These are phyloP conservation scores for Parastagonospora avenae DNA, from an alignment of 2,329 filamentous ascomycete species.

Conservation along the genomic window DNA sequence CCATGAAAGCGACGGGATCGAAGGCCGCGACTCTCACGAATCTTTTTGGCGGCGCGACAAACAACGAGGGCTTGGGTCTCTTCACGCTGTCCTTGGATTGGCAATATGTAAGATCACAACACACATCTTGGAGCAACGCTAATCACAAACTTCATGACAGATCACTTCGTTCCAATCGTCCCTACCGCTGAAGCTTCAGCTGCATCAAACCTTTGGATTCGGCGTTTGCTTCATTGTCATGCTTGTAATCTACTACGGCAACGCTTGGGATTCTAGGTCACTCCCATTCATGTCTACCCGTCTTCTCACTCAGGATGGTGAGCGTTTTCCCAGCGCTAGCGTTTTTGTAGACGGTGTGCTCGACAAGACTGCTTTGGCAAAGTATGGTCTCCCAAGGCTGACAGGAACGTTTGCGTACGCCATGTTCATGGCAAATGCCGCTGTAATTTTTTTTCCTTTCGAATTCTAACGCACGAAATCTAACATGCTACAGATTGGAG, in stretches of 20 bases:
- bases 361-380: conserved; percentile 14
- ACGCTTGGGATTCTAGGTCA: conserved; percentile 16
- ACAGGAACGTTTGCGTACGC: conserved; percentile 18
- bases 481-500: conserved; percentile 12
- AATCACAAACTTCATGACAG: not conserved
- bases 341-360: conserved; percentile 17
- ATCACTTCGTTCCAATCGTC: conserved; percentile 21
- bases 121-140: not conserved
- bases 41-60: conserved; percentile 17
- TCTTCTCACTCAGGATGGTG: conserved; percentile 12
- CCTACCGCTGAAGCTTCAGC: conserved; percentile 17
- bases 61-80: conserved; percentile 18
- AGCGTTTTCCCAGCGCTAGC: conserved; percentile 11
- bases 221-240: conserved; percentile 15
- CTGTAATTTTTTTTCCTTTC: not conserved
- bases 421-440: conserved; percentile 25
- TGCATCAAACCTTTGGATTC: conserved; percentile 15
- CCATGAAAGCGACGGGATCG: conserved; percentile 17
- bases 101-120: conserved; percentile 14
- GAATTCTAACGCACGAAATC: not conserved
- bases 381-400: conserved; percentile 16
- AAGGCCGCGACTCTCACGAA: conserved; percentile 17
- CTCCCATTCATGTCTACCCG: conserved; percentile 22
- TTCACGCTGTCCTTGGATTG: conserved; percentile 18
- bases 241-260: conserved; percentile 19